phyloP scores from a whole-genome alignment of 1,139 yeast genomes.

The Saccharomyces hybrid region DNA sequence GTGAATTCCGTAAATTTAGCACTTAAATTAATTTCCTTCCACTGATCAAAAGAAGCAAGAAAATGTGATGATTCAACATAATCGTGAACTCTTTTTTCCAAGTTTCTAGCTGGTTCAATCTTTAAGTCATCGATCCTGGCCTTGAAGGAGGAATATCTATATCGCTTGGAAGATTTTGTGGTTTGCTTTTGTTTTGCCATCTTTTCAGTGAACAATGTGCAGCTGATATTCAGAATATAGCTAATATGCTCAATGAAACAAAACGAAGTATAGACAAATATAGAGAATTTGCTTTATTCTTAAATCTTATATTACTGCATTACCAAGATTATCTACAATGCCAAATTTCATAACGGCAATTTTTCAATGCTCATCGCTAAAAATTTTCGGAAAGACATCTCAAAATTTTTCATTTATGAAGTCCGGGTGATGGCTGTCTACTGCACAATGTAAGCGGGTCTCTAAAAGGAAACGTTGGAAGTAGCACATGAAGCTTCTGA shows the following conservation, averaged over 20 bases:
- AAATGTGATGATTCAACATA: slow-evolving; percentile 72
- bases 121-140: slow-evolving; percentile 78
- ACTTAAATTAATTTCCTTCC: slow-evolving; percentile 82
- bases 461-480: background rate
- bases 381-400: background rate
- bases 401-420: background rate
- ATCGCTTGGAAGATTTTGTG: slow-evolving; percentile 51
- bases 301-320: background rate
- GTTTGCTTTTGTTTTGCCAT: slow-evolving; percentile 32
- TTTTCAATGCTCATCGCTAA: background rate
- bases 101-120: slow-evolving; percentile 71
- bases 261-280: background rate
- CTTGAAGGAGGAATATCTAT: slow-evolving; percentile 64
- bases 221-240: background rate
- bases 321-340: background rate
- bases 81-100: slow-evolving; percentile 59
- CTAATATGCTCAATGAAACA: background rate
- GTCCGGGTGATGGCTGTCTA: background rate
- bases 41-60: slow-evolving; percentile 68
- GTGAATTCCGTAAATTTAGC: slow-evolving; percentile 61
- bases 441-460: background rate
- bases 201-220: background rate
- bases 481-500: background rate
- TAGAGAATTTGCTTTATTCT: background rate
- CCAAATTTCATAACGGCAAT: background rate